Evolutionary conservation across 495 filamentous ascomycete genomes (phyloP).

Genomic region (Eremomyces bilateralis): DNA sequence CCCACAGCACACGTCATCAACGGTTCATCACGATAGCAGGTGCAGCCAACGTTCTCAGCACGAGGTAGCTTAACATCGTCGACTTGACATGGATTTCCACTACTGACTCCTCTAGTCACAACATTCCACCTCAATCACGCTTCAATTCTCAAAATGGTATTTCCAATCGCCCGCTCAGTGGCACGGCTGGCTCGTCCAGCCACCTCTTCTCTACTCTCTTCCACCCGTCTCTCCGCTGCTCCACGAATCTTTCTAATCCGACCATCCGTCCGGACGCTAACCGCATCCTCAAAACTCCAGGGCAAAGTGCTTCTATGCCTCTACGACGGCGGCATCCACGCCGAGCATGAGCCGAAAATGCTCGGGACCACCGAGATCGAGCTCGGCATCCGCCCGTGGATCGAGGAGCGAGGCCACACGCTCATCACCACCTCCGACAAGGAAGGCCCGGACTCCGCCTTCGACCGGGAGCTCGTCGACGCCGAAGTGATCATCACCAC

Average conservation of each 20-base stretch:
- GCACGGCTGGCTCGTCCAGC: constrained; percentile 1
- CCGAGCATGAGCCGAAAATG: constrained; percentile 56
- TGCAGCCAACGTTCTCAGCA: no score
- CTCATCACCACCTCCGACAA: constrained; percentile 95
- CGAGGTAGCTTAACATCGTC: no score
- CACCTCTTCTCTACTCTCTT: constrained; percentile 1
- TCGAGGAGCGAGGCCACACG: constrained; percentile 87
- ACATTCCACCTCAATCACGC: no score
- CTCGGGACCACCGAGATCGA: constrained; percentile 96
- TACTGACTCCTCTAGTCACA: no score
- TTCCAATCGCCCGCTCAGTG: not conserved
- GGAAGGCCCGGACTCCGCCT: constrained; percentile 78
- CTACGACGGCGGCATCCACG: constrained; percentile 52
- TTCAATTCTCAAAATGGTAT: constrained; percentile 3
- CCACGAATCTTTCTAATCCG: not conserved
- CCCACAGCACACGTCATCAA: no score
- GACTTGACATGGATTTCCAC: no score
- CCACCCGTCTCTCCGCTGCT: constrained; percentile 17
- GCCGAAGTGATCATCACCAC: constrained; percentile 98
- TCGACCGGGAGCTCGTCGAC: constrained; percentile 88
- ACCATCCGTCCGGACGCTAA: no score
- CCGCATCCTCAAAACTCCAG: constrained; percentile 33
- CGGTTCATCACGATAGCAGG: no score
- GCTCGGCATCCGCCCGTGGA: constrained; percentile 87
- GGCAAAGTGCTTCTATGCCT: constrained; percentile 55